Evolutionary conservation across 257 asterid genomes (phyloP).

Genomic region (Mitragyna speciosa): DNA sequence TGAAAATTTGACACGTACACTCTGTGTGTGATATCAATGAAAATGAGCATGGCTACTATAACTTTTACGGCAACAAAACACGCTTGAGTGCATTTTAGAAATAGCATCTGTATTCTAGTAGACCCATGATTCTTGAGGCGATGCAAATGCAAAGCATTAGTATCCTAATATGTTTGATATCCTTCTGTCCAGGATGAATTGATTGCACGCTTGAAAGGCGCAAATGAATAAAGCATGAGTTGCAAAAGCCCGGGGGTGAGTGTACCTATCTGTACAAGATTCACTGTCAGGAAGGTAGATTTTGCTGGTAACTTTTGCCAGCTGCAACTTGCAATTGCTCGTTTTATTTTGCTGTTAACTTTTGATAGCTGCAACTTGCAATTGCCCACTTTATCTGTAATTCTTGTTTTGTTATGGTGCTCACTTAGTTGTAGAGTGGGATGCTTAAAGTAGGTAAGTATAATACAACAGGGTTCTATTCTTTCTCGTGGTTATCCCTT

Average conservation of each 20-base stretch:
- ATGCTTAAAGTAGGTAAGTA: background rate
- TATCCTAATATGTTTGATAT: no score
- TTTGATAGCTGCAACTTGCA: background rate
- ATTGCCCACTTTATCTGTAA: background rate
- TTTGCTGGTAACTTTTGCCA: no score
- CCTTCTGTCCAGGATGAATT: constrained; percentile 55
- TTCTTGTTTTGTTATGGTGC: background rate
- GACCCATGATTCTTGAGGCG: background rate
- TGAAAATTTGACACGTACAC: background rate
- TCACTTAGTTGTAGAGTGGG: background rate
- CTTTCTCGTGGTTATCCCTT: background rate
- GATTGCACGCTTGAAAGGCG: constrained; percentile 55
- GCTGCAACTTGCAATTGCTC: background rate
- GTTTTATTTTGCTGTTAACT: no score
- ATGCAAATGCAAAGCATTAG: background rate
- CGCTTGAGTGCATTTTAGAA: background rate
- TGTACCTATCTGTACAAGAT: constrained; percentile 20
- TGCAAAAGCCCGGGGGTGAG: constrained; percentile 23
- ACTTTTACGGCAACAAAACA: background rate
- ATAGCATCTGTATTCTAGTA: background rate
- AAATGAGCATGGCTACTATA: background rate
- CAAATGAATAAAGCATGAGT: constrained; percentile 27
- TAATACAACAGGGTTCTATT: background rate
- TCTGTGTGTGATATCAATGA: background rate
- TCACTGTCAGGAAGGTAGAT: constrained; percentile 19